These are phyloP conservation scores for Hypholoma fasciculare DNA, from an alignment of 768 basidiomycete species.

Conservation along the genomic window DNA sequence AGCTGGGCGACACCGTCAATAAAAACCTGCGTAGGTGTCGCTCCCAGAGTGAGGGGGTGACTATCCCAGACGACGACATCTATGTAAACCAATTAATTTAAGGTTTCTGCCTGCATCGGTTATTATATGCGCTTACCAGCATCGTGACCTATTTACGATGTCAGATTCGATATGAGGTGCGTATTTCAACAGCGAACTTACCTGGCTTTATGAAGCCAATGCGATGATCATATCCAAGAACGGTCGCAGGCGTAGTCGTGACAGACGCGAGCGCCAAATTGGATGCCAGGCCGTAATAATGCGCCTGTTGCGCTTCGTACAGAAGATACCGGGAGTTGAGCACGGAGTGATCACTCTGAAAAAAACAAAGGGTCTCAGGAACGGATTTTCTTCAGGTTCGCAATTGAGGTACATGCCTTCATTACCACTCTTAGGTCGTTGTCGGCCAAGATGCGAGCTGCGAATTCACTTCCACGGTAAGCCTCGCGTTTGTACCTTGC, in stretches of 20 bases:
- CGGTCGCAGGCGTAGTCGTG: constrained; percentile 68
- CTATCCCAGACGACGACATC: constrained; percentile 78
- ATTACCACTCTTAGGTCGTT: constrained; percentile 68
- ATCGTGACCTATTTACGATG: constrained; percentile 45
- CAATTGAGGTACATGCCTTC: constrained; percentile 46
- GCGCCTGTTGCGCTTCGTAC: constrained; percentile 77
- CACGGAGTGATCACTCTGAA: constrained; percentile 61
- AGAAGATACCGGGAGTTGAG: constrained; percentile 72
- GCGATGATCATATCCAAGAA: constrained; percentile 74
- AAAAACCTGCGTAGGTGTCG: constrained; percentile 78
- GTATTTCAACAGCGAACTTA: neutral
- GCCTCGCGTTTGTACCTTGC: constrained; percentile 68
- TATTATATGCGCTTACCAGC: constrained; percentile 42
- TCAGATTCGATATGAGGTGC: neutral
- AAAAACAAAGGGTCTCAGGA: neutral
- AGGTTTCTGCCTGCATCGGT: too few relatives aligned
- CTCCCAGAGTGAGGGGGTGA: constrained; percentile 76
- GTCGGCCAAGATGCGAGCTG: constrained; percentile 68
- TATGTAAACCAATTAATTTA: neutral
- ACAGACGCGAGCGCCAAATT: constrained; percentile 70
- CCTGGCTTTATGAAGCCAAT: constrained; percentile 65
- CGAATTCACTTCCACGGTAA: constrained; percentile 78
- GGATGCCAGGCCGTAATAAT: constrained; percentile 66
- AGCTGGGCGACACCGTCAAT: constrained; percentile 85
- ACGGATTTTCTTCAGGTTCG: neutral